These are phyloP conservation scores for Monilinia vaccinii-corymbosi DNA, from an alignment of 2,329 filamentous ascomycete species.

Conservation along the genomic window DNA sequence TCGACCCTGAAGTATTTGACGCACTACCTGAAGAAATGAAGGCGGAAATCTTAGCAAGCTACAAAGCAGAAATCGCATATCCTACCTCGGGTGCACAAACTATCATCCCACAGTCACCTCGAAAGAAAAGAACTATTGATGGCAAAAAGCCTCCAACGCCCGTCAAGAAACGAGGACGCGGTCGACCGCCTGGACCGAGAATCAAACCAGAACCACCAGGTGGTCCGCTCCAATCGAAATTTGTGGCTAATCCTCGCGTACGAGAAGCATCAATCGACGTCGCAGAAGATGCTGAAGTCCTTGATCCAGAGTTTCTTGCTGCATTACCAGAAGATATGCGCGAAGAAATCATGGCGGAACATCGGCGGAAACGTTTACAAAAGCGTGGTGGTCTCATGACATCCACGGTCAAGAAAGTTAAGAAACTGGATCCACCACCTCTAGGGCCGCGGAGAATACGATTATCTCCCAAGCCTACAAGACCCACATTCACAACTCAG, in stretches of 20 bases:
- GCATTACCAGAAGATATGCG: slow-evolving; percentile 77
- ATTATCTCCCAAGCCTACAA: slow-evolving; percentile 40
- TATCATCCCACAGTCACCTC: slow-evolving; percentile 39
- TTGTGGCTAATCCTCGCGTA: slow-evolving; percentile 17
- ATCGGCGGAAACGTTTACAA: slow-evolving; percentile 51
- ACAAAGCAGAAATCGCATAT: slow-evolving; percentile 33
- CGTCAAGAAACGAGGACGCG: slow-evolving; percentile 51
- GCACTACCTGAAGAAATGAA: slow-evolving; percentile 81
- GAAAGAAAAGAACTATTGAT: slow-evolving; percentile 40
- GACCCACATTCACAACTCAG: slow-evolving; percentile 53
- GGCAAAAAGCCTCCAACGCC: slow-evolving; percentile 35
- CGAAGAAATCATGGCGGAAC: slow-evolving; percentile 67
- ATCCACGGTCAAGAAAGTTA: slow-evolving; percentile 14
- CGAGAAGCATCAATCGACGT: slow-evolving; percentile 45
- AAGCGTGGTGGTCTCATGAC: slow-evolving; percentile 35
- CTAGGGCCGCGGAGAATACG: slow-evolving; percentile 29
- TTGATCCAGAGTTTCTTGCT: slow-evolving; percentile 59
- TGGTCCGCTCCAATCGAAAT: slow-evolving; percentile 9
- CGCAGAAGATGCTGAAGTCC: slow-evolving; percentile 52
- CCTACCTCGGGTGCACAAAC: slow-evolving; percentile 25
- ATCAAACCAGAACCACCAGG: neutral
- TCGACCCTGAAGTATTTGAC: slow-evolving; percentile 77
- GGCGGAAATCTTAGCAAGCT: slow-evolving; percentile 70
- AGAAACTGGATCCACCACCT: slow-evolving; percentile 15
- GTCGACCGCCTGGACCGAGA: slow-evolving; percentile 32